A percentile compares a stretch with the other conserved stretches of the same genome.
Evolutionary conservation across 768 basidiomycete species (phyloP).

Genomic region (Xerocomus potaroensis): DNA sequence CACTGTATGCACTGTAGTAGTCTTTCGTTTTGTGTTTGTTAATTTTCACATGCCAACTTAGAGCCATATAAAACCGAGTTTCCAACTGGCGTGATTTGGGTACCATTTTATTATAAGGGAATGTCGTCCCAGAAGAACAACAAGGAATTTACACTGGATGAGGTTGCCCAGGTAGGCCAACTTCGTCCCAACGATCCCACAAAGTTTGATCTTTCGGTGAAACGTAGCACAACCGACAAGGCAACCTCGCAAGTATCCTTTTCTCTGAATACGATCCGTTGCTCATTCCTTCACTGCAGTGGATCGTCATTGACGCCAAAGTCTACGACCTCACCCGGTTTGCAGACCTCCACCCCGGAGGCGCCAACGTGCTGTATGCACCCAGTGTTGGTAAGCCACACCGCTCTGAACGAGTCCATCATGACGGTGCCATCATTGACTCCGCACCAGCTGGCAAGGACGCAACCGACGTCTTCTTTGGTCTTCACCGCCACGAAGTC

Average conservation of each 20-base stretch:
- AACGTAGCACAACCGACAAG: constrained; percentile 78
- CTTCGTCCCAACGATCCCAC: not conserved
- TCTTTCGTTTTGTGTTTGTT: not conserved
- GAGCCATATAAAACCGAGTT: not conserved
- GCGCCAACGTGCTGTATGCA: constrained; percentile 67
- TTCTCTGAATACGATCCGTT: not conserved
- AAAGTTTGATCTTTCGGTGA: too few species aligned
- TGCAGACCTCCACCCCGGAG: constrained; percentile 80
- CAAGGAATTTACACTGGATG: constrained; percentile 47
- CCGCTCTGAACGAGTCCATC: not conserved
- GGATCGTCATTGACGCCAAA: constrained; percentile 77
- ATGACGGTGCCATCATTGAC: not conserved
- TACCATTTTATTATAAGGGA: too few species aligned
- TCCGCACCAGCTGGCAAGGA: constrained; percentile 56
- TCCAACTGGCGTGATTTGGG: not conserved
- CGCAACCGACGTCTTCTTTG: constrained; percentile 78
- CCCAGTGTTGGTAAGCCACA: constrained; percentile 54
- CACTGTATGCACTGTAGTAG: constrained; percentile 1
- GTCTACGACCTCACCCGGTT: constrained; percentile 83
- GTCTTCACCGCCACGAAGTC: constrained; percentile 80
- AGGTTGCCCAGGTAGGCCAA: constrained; percentile 58
- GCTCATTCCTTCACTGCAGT: constrained; percentile 41
- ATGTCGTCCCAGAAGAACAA: constrained; percentile 17
- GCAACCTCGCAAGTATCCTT: constrained; percentile 58
- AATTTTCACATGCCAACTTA: not conserved